Conservation (phyloP, 805 yeast genomes). For the Candida peoriensis region DNA sequence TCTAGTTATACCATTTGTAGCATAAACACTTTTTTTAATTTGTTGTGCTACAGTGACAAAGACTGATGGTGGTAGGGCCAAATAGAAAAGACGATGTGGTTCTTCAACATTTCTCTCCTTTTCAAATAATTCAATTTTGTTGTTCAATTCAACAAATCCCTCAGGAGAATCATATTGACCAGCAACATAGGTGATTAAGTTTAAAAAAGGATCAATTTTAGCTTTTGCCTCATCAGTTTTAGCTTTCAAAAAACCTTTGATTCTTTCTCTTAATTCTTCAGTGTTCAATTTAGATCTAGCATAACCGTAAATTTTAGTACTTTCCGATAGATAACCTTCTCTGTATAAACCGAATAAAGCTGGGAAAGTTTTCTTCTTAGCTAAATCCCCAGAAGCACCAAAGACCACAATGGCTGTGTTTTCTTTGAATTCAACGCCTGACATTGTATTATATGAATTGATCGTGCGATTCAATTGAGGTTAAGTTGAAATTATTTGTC, state of each 20-base stretch:
- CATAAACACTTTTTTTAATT: slow-evolving; percentile 64
- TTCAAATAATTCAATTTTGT: slow-evolving; percentile 58
- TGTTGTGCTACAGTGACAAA: slow-evolving; percentile 75
- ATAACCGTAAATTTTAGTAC: slow-evolving; percentile 79
- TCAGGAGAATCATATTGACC: slow-evolving; percentile 80
- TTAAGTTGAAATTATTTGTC: too few species aligned
- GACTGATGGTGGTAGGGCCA: slow-evolving; percentile 93
- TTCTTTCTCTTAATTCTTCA: slow-evolving; percentile 64
- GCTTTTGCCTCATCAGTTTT: slow-evolving; percentile 37
- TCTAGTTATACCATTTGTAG: slow-evolving; percentile 65
- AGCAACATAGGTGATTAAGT: slow-evolving; percentile 58
- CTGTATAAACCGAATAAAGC: slow-evolving; percentile 72
- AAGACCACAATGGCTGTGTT: slow-evolving; percentile 74
- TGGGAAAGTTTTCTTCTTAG: slow-evolving; percentile 92
- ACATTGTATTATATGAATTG: too few species aligned
- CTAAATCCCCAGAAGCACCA: slow-evolving; percentile 94
- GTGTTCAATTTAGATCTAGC: slow-evolving; percentile 76
- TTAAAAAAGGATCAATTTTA: slow-evolving; percentile 59
- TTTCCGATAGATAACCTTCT: slow-evolving; percentile 69
- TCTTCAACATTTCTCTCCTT: slow-evolving; percentile 34
- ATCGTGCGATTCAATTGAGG: too few species aligned
- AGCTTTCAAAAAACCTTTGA: slow-evolving; percentile 56
- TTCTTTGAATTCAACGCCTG: slow-evolving; percentile 44
- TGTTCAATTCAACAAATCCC: slow-evolving; percentile 59
- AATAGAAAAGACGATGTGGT: slow-evolving; percentile 81